Base-by-base conservation (phyloP, 23 red algal species). In the Gracilaria domingensis region DNA sequence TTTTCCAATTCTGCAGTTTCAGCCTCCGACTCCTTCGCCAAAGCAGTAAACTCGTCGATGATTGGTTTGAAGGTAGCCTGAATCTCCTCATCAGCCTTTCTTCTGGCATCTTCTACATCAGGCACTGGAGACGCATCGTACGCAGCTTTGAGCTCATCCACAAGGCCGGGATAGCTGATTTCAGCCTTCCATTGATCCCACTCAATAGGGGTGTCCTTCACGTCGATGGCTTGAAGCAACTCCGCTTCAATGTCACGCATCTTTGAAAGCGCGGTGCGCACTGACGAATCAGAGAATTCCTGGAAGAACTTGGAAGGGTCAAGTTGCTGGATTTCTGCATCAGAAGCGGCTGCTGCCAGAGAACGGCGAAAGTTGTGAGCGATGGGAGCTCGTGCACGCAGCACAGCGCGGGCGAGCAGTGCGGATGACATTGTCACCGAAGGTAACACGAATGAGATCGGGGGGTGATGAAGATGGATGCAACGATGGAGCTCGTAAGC, bases 81-180 rank as follows among this genome's bases (percentile, higher is more conserved):
- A 18, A 83, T n/a, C 57, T 83, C 25, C 56, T 70, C 58, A 33
- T 58, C 79, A 6, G 71, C 35, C 33, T 49, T 77, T 45, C 84
- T 77, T 64, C 70, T 74, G 29, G 62, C 79, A 12, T 83, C 79
- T 12, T 50, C 79, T 20, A 83, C 37, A 59, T 92, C 67, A 9
- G 80, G 80, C 16, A 78, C 71, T 38, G 78, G 78, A 12, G 51
- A 21, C 11, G 32, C 73, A 1, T 84, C 80, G 36, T 84, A 78
- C 39, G 70, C 54, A 51, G 80, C 5, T 79, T 92, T 92, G 61
- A 92, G 64, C 80, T 92, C 80, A 37, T 83, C 79, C 59, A 92
- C 89, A 21, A 92, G 89, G 38, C 89, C 89, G 0, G 89, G 89
- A 83, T 83, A 83, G 8, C 79, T 76, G 62, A 92, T 84, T 51